Evolutionary conservation across 108 stramenopile species (phyloP).

Genomic region (Chaetoceros tenuissimus): DNA sequence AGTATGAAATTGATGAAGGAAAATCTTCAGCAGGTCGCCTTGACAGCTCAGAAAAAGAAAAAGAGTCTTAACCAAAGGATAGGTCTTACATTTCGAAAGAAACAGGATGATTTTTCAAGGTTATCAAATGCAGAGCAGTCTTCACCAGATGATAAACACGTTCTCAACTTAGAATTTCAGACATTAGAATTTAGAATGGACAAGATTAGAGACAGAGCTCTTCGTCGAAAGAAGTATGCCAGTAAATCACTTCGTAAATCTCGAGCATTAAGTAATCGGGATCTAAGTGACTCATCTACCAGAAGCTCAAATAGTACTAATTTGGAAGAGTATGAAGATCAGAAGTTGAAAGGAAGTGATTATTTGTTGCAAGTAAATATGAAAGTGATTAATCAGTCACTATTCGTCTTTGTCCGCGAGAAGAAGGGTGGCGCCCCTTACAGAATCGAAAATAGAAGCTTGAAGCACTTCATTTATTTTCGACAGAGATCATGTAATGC

Average conservation of each 20-base stretch:
- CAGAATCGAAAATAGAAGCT: slow-evolving; percentile 76
- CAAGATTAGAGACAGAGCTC: slow-evolving; percentile 47
- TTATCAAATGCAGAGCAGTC: background rate
- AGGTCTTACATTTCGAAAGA: background rate
- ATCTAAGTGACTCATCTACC: slow-evolving; percentile 1
- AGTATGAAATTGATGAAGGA: slow-evolving; percentile 75
- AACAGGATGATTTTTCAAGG: slow-evolving; percentile 1
- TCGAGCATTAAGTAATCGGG: background rate
- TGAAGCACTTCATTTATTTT: slow-evolving; percentile 64
- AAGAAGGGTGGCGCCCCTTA: slow-evolving; percentile 60
- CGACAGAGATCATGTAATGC: slow-evolving; percentile 70
- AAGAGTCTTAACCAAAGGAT: background rate
- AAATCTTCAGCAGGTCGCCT: slow-evolving; percentile 14
- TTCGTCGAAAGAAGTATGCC: slow-evolving; percentile 20
- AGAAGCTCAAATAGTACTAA: slow-evolving; percentile 6
- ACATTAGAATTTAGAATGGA: slow-evolving; percentile 86
- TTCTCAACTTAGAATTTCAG: slow-evolving; percentile 66
- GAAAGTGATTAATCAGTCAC: slow-evolving; percentile 66
- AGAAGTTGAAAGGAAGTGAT: slow-evolving; percentile 6
- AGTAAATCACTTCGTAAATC: slow-evolving; percentile 2
- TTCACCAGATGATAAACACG: slow-evolving; percentile 6
- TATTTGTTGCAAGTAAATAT: slow-evolving; percentile 66
- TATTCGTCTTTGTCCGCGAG: slow-evolving; percentile 65
- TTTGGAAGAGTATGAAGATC: background rate
- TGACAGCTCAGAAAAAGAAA: slow-evolving; percentile 10